phyloP scores from a whole-genome alignment of 345 rosid genomes.

The Passiflora organensis region DNA sequence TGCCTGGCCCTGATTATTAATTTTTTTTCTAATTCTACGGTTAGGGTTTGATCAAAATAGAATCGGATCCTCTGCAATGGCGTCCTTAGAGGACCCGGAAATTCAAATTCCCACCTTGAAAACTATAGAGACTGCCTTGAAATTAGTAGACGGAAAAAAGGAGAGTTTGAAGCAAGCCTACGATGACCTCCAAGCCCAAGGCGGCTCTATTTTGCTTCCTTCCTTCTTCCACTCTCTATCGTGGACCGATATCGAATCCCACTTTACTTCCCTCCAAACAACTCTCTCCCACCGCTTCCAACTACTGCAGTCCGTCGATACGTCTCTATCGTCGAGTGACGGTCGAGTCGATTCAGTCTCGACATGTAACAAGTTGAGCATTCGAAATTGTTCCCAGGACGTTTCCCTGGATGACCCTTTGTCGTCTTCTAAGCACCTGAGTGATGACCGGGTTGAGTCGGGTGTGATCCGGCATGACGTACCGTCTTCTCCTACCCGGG shows the following conservation, averaged over 20 bases:
- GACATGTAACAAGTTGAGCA: neutral
- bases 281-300: constrained; percentile 41
- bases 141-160: constrained; percentile 46
- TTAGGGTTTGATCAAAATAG: neutral
- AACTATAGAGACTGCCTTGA: constrained; percentile 51
- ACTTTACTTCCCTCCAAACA: constrained; percentile 47
- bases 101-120: constrained; percentile 17
- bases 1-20: too few relatives aligned
- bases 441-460: constrained; percentile 10
- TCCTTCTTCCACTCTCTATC: constrained; percentile 40
- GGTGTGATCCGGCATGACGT: neutral
- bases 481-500: constrained; percentile 9
- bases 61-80: constrained; percentile 4
- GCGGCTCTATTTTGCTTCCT: constrained; percentile 28
- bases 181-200: constrained; percentile 56
- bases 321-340: neutral
- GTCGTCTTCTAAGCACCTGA: neutral
- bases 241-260: constrained; percentile 70
- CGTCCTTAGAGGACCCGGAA: neutral
- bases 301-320: constrained; percentile 38
- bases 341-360: neutral
- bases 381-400: neutral
- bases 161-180: constrained; percentile 48
- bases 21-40: neutral
- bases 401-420: constrained; percentile 1